Conservation (phyloP, 2,329 filamentous ascomycete species). For the Sporothrix pseudoabietina region DNA sequence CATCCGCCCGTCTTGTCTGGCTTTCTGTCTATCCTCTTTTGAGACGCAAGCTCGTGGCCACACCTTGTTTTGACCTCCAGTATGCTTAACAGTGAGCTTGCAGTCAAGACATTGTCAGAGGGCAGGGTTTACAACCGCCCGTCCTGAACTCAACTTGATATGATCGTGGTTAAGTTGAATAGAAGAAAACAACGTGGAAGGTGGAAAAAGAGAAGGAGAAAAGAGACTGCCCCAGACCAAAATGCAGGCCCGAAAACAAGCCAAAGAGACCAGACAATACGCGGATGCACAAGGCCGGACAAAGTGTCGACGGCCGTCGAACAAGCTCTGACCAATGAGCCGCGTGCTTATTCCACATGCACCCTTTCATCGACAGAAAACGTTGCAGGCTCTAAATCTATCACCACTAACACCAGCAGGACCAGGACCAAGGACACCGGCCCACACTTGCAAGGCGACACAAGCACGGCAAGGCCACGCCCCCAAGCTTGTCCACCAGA, state of each 20-base stretch:
- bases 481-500: not conserved
- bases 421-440: not conserved
- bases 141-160: not conserved
- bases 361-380: not conserved
- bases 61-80: not conserved
- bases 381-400: not conserved
- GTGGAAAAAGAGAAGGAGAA: not conserved
- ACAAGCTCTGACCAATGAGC: slow-evolving; percentile 19
- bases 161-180: not conserved
- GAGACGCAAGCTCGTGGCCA: not conserved
- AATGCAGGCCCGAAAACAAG: too few species aligned
- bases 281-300: slow-evolving; percentile 7
- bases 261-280: not conserved
- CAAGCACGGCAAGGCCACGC: slow-evolving; percentile 10
- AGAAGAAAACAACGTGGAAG: not conserved
- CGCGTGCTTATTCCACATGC: slow-evolving; percentile 28
- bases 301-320: not conserved
- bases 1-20: not conserved
- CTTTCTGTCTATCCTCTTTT: not conserved
- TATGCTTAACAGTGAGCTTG: not conserved
- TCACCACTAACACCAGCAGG: not conserved
- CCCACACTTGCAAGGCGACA: slow-evolving; percentile 13
- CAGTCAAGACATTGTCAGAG: not conserved
- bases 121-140: not conserved
- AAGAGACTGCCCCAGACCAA: not conserved